Base-by-base conservation (phyloP, 169 alveolate species). In the Babesia ovata region DNA sequence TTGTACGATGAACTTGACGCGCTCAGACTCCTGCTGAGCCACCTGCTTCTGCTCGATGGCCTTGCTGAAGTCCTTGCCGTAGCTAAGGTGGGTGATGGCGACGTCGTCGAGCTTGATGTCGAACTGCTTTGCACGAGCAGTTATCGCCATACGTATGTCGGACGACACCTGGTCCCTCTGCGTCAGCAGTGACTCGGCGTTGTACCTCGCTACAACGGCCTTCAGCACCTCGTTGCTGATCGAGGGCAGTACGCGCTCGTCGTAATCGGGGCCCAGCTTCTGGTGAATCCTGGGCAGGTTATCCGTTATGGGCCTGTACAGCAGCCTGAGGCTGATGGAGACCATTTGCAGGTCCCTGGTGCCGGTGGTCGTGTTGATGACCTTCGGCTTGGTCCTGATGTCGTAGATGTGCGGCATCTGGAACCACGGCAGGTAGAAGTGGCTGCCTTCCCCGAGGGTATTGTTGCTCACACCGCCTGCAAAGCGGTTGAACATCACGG, bases 21-120 rank as follows among this genome's bases (percentile, higher is more conserved):
- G 81, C 86, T 97, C 99, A 49, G 99, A 98, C 56, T 96, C 99
- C 86, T 97, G 99, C 86, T 97, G 95, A 28, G 99, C 99, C 24
- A 97, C 98, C 84, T 97, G 98, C 91, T 97, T 97, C 78, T 96
- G 97, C 88, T 97, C 99, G 70, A 97, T 96, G 26, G 99, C 99
- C 84, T 94, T 93, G 53, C 97, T 91, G 87, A 96, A 97, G 86
- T 97, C 99, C 82, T 94, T 95, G 17, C 98, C 98, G 86, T 97
- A 97, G 63, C 96, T 93, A 58, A 97, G 86, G 79, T 97, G 98
- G 28, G 99, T 96, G 56, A 97, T 97, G 50, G 99, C 96, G 61
- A 97, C 98, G 87, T 97, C 99, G 75, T 97, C 99, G 63, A 97
- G 88, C 39, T 92, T 85, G 62, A 97, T 97, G 72, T 95, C 96